Evolutionary conservation across 257 asterid species (phyloP).

Genomic region (Primulina eburnea): DNA sequence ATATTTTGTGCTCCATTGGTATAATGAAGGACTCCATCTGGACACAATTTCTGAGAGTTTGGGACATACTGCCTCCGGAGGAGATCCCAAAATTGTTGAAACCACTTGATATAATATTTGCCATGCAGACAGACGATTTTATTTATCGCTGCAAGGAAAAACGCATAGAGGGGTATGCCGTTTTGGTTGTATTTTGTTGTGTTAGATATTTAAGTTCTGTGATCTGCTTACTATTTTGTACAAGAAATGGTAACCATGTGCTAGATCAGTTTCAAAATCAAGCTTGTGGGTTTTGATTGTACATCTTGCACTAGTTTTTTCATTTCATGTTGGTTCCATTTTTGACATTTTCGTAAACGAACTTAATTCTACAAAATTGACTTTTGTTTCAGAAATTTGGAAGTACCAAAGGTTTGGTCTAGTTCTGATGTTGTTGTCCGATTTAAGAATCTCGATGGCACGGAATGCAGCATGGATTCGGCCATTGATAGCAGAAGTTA

Average conservation of each 20-base stretch:
- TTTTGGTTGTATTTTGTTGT: background rate
- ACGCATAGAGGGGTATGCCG: constrained; percentile 45
- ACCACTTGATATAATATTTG: constrained; percentile 48
- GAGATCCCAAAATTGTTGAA: constrained; percentile 45
- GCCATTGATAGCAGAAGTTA: constrained; percentile 29
- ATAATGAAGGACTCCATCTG: constrained; percentile 38
- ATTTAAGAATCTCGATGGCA: constrained; percentile 29
- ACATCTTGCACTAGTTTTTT: too few species aligned
- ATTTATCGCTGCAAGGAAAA: constrained; percentile 44
- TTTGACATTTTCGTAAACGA: background rate
- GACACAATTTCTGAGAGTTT: constrained; percentile 54
- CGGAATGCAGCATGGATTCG: constrained; percentile 15
- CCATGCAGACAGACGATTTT: constrained; percentile 51
- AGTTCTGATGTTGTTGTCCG: constrained; percentile 31
- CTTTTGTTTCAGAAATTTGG: constrained; percentile 39
- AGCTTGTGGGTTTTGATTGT: background rate
- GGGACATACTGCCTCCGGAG: constrained; percentile 51
- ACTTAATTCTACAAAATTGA: background rate
- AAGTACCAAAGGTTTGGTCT: constrained; percentile 59
- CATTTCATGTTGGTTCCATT: background rate
- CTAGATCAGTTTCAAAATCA: background rate
- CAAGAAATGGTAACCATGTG: background rate
- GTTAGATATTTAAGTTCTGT: background rate
- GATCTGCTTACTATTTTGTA: background rate
- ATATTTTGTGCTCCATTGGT: constrained; percentile 51